Evolutionary conservation across 2,329 filamentous ascomycete genomes (phyloP), one percentile per base, ranked within the genome.

Genomic region (Nigrospora osmanthi): DNA sequence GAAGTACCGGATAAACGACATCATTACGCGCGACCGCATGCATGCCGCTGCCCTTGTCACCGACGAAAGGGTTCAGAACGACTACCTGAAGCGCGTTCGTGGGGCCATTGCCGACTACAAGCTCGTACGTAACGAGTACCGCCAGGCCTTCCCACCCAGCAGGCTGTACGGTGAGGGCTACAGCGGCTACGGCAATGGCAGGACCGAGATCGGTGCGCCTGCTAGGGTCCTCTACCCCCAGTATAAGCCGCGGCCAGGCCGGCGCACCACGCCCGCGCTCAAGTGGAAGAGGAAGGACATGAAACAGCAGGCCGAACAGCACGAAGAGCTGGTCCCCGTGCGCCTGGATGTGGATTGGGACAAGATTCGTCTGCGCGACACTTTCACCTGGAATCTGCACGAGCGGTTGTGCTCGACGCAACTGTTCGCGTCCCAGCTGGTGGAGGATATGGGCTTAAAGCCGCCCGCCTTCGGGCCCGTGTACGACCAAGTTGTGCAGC

Each of bases 311-410:
- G 89, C 88, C 19, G 91, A 97, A 55, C 86, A 91, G 60, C 76
- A 88, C 43, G 93, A 98, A 63, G 89, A 96, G 60, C 71, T 98
- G 44, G 87, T 97, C 1, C 93, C 93, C 3, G 78, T 98, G 52
- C 81, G 93, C 40, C 69, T 98, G 44, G 93, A 98, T 57, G 87
- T 97, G 41, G 93, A 98, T 58, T 87, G 87, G 77, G 91, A 97
- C 54, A 95, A 95, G 69, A 80, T 97, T 56, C 93, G 93, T 66
- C 75, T 98, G 49, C 86, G 93, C 62, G 93, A 98, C 65, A 97
- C 93, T 1, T 96, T 98, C 55, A 97, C 93, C 3, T 98, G 91
- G 90, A 98, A 98, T 64, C 75, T 97, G 33, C 88, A 96, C 67
- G 93, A 98, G 62, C 84, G 90, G 47, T 76, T 93, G 12, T 79